These are phyloP conservation scores for Lipomyces spencermartinsiae DNA, from an alignment of 805 yeast genomes.

Conservation along the genomic window DNA sequence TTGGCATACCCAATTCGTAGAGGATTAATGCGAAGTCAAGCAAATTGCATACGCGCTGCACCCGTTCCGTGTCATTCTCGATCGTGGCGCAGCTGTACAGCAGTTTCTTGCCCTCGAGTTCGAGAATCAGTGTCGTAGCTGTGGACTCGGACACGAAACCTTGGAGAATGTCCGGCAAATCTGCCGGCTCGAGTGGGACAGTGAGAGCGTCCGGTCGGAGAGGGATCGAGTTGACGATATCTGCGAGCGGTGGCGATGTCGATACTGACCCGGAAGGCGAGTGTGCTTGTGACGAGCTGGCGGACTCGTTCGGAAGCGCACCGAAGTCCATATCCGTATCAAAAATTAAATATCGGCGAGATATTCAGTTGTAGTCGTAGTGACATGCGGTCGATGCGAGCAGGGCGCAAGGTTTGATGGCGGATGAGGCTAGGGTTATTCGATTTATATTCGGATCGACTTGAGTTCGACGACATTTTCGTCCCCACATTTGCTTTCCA, in stretches of 20 bases:
- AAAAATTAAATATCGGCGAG: neutral
- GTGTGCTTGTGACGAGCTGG: neutral
- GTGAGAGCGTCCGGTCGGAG: neutral
- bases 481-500: neutral
- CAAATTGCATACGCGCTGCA: conserved; percentile 31
- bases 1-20: conserved; percentile 17
- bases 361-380: neutral
- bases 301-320: neutral
- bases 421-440: neutral
- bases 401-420: neutral
- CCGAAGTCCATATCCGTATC: neutral
- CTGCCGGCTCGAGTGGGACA: neutral
- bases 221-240: neutral
- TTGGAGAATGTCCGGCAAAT: neutral
- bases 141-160: neutral
- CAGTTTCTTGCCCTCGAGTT: conserved; percentile 16
- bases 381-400: neutral
- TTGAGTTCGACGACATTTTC: neutral
- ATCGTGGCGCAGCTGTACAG: conserved; percentile 31
- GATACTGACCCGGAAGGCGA: neutral
- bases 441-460: neutral
- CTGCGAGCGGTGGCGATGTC: neutral
- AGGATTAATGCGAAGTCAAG: conserved; percentile 37
- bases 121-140: conserved; percentile 8
- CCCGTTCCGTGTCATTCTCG: conserved; percentile 10